phyloP scores from a whole-genome alignment of 768 basidiomycete genomes.

The Podaxis pistillaris region DNA sequence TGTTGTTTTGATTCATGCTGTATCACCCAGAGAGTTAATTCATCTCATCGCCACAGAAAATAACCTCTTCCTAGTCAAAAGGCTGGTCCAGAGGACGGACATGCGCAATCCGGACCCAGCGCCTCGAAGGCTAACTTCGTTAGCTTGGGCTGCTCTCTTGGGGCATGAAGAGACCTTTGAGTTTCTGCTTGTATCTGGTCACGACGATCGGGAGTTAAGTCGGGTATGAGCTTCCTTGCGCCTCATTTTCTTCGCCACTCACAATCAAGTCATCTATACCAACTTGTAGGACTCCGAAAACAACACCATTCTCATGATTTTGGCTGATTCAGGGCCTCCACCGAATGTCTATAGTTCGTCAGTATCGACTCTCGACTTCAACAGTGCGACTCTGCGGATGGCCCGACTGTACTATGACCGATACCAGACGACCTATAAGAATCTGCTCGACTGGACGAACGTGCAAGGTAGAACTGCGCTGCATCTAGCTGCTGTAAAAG shows the following conservation, averaged over 20 bases:
- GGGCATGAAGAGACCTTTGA: slow-evolving; percentile 94
- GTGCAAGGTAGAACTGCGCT: slow-evolving; percentile 86
- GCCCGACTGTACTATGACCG: slow-evolving; percentile 83
- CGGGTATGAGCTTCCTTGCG: slow-evolving; percentile 52
- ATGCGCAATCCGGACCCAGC: slow-evolving; percentile 88
- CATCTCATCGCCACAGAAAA: slow-evolving; percentile 60
- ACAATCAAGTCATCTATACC: slow-evolving; percentile 9
- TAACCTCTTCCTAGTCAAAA: slow-evolving; percentile 89
- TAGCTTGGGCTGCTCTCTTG: slow-evolving; percentile 89
- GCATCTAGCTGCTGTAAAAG: slow-evolving; percentile 84
- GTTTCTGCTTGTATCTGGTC: slow-evolving; percentile 79
- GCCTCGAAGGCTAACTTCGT: slow-evolving; percentile 74
- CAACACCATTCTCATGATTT: slow-evolving; percentile 89
- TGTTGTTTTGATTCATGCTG: slow-evolving; percentile 10
- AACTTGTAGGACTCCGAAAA: slow-evolving; percentile 78
- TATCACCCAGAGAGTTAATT: slow-evolving; percentile 14
- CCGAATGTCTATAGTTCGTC: slow-evolving; percentile 45
- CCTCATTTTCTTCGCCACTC: background rate
- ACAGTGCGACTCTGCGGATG: slow-evolving; percentile 80
- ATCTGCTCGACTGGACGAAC: slow-evolving; percentile 84
- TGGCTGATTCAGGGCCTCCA: slow-evolving; percentile 77
- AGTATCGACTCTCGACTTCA: slow-evolving; percentile 55
- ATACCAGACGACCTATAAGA: slow-evolving; percentile 61
- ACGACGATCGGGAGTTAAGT: slow-evolving; percentile 92
- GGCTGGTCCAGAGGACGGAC: slow-evolving; percentile 82